Evolutionary conservation across 192 early-diverging fungal genomes (phyloP).

Genomic region (Kappamyces sp.): DNA sequence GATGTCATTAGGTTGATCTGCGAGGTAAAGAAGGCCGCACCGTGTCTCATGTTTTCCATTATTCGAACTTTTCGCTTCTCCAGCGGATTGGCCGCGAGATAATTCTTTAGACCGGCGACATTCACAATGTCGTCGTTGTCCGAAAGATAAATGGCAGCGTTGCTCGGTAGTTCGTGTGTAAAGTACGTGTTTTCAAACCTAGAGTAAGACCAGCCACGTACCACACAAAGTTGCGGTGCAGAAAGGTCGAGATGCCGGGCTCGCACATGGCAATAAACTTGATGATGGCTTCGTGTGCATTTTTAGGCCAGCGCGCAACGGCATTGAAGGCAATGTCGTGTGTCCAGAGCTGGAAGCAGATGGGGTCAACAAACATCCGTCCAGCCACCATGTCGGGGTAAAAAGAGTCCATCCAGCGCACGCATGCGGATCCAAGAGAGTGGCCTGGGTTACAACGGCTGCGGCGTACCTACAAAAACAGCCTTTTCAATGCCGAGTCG

Average conservation of each 20-base stretch:
- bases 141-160: conserved; percentile 10
- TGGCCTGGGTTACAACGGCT: conserved; percentile 33
- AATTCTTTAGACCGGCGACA: background rate
- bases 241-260: conserved; percentile 54
- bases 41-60: conserved; percentile 6
- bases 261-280: conserved; percentile 54
- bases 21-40: background rate
- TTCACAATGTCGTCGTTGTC: conserved; percentile 22
- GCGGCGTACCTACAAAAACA: conserved; percentile 36
- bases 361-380: conserved; percentile 58
- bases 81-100: conserved; percentile 10
- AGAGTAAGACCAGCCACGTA: conserved; percentile 18
- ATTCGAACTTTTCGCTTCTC: background rate
- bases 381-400: conserved; percentile 35
- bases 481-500: conserved; percentile 39
- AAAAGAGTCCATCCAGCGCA: conserved; percentile 49
- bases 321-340: conserved; percentile 57
- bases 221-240: conserved; percentile 41
- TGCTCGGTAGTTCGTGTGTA: conserved; percentile 24
- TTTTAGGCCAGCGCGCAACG: conserved; percentile 26
- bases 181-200: conserved; percentile 24
- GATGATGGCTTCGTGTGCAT: conserved; percentile 35
- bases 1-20: too few relatives aligned
- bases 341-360: conserved; percentile 60
- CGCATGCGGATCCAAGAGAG: conserved; percentile 52